Percentiles rank a stretch among this genome's conserved stretches.
Conservation (phyloP, 208 protist species). For the Leishmania turanica region DNA sequence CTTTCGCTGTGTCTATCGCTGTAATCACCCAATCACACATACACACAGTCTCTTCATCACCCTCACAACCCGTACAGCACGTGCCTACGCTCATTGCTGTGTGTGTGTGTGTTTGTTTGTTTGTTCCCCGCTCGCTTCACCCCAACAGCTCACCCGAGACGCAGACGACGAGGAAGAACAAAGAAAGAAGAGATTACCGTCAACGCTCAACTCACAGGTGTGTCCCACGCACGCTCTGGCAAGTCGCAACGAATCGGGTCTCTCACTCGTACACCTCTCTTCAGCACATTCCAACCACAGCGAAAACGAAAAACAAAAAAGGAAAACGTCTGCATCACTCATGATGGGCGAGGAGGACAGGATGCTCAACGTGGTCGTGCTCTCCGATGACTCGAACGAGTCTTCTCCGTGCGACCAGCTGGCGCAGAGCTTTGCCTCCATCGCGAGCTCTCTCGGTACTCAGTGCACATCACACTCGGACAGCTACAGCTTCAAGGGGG, state of each 20-base stretch:
- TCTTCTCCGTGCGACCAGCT: constrained; percentile 34
- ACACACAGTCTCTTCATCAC: not conserved
- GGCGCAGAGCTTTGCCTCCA: constrained; percentile 33
- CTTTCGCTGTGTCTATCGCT: not conserved
- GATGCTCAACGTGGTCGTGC: constrained; percentile 25
- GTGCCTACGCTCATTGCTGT: not conserved
- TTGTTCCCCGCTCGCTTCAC: not conserved
- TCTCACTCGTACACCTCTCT: not conserved
- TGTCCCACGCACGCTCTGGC: not conserved
- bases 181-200: not conserved
- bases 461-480: constrained; percentile 24
- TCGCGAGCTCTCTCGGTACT: constrained; percentile 47
- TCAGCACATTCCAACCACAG: not conserved
- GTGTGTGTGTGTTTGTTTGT: not conserved
- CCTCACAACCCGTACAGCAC: not conserved
- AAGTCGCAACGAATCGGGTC: not conserved
- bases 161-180: not conserved
- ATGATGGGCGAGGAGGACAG: constrained; percentile 8
- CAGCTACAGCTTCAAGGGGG: constrained; percentile 14
- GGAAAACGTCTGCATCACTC: constrained; percentile 5
- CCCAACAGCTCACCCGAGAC: not conserved
- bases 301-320: not conserved
- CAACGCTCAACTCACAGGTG: not conserved
- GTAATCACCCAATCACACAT: not conserved
- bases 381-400: constrained; percentile 27